phyloP scores from a whole-genome alignment of 1,284 basidiomycete species.

The Bondarzewia mesenterica region DNA sequence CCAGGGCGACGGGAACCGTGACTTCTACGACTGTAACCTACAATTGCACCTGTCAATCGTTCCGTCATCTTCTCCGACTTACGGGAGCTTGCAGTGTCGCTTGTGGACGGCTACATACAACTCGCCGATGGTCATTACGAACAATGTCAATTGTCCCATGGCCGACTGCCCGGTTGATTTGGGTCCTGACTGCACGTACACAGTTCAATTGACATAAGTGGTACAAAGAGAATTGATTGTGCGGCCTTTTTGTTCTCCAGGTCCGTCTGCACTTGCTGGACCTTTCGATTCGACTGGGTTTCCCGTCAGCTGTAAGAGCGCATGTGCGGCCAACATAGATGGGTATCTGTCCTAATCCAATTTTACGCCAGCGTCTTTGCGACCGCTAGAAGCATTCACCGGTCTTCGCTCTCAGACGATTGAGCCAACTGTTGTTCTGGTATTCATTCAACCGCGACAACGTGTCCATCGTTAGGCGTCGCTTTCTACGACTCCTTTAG shows the following conservation, averaged over 20 bases:
- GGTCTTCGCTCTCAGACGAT: conserved; percentile 16
- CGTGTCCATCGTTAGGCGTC: conserved; percentile 34
- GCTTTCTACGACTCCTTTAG: conserved; percentile 39
- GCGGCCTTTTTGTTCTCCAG: conserved; percentile 14
- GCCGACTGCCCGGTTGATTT: conserved; percentile 49
- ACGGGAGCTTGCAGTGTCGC: conserved; percentile 6
- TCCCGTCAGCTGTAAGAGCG: conserved; percentile 35
- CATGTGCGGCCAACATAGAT: conserved; percentile 32
- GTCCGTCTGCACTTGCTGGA: conserved; percentile 27
- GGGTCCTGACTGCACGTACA: conserved; percentile 32
- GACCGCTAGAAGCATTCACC: not conserved
- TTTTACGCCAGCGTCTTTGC: not conserved
- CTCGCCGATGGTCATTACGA: conserved; percentile 46
- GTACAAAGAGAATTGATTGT: conserved; percentile 24
- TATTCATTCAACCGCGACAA: conserved; percentile 28
- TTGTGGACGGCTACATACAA: conserved; percentile 36
- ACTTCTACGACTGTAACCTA: conserved; percentile 33
- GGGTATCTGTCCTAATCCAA: conserved; percentile 21
- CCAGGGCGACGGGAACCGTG: conserved; percentile 18
- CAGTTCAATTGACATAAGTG: conserved; percentile 26
- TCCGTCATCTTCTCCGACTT: not conserved
- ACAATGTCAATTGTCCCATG: conserved; percentile 40
- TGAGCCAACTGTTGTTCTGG: conserved; percentile 39
- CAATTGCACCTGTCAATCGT: not conserved
- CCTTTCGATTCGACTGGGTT: conserved; percentile 29